Percentiles rank a stretch among this genome's conserved stretches.
Evolutionary conservation across 164 flowering plant genomes (phyloP).

Genomic region (Umbellularia californica): DNA sequence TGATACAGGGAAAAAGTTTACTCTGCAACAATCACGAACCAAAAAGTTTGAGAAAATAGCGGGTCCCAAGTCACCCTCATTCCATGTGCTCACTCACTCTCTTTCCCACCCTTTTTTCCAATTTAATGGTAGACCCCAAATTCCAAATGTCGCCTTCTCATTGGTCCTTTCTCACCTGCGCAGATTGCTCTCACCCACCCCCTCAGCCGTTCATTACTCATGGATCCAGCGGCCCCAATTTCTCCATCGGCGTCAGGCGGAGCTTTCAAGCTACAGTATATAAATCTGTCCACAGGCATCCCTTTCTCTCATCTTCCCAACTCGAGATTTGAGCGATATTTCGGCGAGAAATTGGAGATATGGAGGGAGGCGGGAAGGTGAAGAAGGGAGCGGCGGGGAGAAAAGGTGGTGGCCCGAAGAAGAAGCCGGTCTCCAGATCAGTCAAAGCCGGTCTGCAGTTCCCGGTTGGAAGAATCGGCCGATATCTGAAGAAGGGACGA

Average conservation of each 20-base stretch:
- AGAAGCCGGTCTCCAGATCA: constrained; percentile 28
- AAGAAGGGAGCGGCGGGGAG: constrained; percentile 34
- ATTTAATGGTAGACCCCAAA: background rate
- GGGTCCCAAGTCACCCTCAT: no score
- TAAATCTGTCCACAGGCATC: background rate
- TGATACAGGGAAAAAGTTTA: no score
- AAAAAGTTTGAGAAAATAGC: no score
- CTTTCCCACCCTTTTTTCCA: no score
- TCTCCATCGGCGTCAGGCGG: background rate
- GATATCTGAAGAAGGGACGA: constrained; percentile 31
- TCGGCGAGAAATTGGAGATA: constrained; percentile 7
- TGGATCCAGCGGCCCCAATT: constrained; percentile 6
- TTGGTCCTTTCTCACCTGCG: background rate
- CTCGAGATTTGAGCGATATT: background rate
- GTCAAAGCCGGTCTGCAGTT: constrained; percentile 32
- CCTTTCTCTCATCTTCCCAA: background rate
- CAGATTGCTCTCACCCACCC: background rate
- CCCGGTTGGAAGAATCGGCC: constrained; percentile 32
- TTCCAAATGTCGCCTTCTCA: background rate
- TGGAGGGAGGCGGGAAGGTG: constrained; percentile 16
- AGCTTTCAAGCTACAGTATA: constrained; percentile 2
- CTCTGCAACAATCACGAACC: no score
- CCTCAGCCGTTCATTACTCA: constrained; percentile 11
- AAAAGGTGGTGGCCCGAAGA: constrained; percentile 30
- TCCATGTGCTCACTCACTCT: no score